phyloP scores from a whole-genome alignment of 1,139 yeast species.

The Candida freyschussii region DNA sequence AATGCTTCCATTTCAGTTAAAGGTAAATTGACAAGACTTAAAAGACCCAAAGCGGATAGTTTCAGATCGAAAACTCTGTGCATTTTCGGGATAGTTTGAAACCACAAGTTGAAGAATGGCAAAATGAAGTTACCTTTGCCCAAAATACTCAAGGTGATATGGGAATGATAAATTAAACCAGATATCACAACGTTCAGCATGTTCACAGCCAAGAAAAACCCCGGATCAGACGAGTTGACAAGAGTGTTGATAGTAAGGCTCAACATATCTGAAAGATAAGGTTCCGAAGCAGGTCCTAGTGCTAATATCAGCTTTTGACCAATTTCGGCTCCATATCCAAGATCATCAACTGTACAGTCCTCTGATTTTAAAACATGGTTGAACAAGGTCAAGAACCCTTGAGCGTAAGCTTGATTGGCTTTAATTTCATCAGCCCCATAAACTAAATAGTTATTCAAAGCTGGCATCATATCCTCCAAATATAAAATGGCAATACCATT shows the following conservation, averaged over 20 bases:
- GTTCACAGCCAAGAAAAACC: conserved; percentile 46
- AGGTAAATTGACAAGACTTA: conserved; percentile 41
- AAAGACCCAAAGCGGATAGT: conserved; percentile 61
- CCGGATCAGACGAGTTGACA: conserved; percentile 26
- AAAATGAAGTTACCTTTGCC: conserved; percentile 42
- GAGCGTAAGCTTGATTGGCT: conserved; percentile 30
- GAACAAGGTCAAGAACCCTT: conserved; percentile 33
- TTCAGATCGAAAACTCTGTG: conserved; percentile 82
- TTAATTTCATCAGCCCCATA: conserved; percentile 48
- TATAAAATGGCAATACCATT: conserved; percentile 51
- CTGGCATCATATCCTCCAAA: conserved; percentile 71
- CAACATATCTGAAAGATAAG: conserved; percentile 24
- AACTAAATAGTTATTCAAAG: conserved; percentile 70
- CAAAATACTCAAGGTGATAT: conserved; percentile 48
- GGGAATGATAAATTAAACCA: conserved; percentile 59
- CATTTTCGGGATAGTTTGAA: conserved; percentile 49
- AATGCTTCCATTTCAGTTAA: conserved; percentile 26
- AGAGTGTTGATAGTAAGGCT: conserved; percentile 24
- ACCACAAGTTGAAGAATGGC: conserved; percentile 65
- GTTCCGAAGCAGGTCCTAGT: conserved; percentile 27
- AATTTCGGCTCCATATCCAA: conserved; percentile 28
- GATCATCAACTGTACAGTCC: conserved; percentile 20
- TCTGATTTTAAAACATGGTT: conserved; percentile 30
- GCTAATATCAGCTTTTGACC: conserved; percentile 32
- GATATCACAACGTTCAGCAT: conserved; percentile 65